Percentiles rank a stretch among this genome's conserved stretches.
These are phyloP conservation scores for Serendipita vermifera DNA, from an alignment of 768 basidiomycete genomes.

Conservation along the genomic window DNA sequence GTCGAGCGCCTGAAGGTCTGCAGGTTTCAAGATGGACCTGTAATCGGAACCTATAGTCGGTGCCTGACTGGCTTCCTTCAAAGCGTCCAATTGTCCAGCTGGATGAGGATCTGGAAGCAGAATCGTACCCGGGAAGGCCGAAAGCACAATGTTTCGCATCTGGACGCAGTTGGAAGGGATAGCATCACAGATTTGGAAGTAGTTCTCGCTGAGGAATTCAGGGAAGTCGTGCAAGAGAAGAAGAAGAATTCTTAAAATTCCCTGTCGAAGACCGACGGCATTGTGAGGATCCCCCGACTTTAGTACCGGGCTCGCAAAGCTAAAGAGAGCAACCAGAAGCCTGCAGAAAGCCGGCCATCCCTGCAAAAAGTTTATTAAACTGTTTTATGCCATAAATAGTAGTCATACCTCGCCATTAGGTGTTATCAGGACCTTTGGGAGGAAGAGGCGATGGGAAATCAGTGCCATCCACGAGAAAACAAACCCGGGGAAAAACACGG, in stretches of 20 bases:
- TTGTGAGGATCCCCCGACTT: slow-evolving; percentile 66
- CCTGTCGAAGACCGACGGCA: slow-evolving; percentile 81
- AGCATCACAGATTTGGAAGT: slow-evolving; percentile 87
- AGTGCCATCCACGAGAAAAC: slow-evolving; percentile 97
- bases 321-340: slow-evolving; percentile 82
- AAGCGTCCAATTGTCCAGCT: slow-evolving; percentile 36
- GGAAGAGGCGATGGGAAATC: slow-evolving; percentile 90
- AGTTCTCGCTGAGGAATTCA: slow-evolving; percentile 93
- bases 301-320: slow-evolving; percentile 87
- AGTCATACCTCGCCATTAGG: slow-evolving; percentile 69
- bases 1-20: slow-evolving; percentile 76
- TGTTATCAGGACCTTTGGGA: slow-evolving; percentile 84
- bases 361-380: slow-evolving; percentile 27
- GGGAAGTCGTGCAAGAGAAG: slow-evolving; percentile 98
- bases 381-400: background rate
- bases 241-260: slow-evolving; percentile 76
- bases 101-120: slow-evolving; percentile 72
- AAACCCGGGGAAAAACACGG: slow-evolving; percentile 93
- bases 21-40: slow-evolving; percentile 62
- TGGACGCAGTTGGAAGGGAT: slow-evolving; percentile 91
- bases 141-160: slow-evolving; percentile 89
- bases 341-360: slow-evolving; percentile 97
- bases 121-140: slow-evolving; percentile 78
- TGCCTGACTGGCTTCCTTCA: slow-evolving; percentile 82
- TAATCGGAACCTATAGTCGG: slow-evolving; percentile 89